Conservation (phyloP, 2,329 filamentous ascomycete genomes). For the Aspergillus pseudotamarii region DNA sequence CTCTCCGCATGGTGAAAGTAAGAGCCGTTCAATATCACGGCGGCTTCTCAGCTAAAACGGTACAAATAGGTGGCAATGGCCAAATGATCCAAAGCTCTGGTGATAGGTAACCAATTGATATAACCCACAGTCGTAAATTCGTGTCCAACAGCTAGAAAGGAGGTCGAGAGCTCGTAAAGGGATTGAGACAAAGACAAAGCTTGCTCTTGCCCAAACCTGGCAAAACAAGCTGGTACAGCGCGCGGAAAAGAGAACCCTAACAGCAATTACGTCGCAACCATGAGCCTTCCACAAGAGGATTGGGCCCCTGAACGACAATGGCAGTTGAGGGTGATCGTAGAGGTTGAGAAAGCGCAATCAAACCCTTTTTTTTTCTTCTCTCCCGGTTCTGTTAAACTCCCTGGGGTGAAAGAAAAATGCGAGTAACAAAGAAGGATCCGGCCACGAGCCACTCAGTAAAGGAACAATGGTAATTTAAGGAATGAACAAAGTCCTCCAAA, state of each 20-base stretch:
- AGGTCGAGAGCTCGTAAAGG: neutral
- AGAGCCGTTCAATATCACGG: neutral
- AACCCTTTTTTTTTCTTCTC: slow-evolving; percentile 4
- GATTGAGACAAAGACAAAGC: neutral
- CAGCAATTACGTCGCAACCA: neutral
- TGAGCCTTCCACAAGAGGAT: neutral
- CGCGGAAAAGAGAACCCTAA: slow-evolving; percentile 5
- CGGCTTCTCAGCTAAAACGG: neutral
- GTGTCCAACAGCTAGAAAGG: neutral
- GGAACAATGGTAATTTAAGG: slow-evolving; percentile 3
- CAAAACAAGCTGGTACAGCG: neutral
- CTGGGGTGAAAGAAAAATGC: slow-evolving; percentile 10
- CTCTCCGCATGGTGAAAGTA: slow-evolving; percentile 58
- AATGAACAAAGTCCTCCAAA: slow-evolving; percentile 11
- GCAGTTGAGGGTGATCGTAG: neutral
- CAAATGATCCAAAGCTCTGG: neutral
- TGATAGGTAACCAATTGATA: neutral
- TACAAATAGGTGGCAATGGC: neutral
- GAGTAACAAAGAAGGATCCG: slow-evolving; percentile 9
- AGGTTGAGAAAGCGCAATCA: neutral
- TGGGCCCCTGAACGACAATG: neutral
- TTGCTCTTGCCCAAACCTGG: neutral
- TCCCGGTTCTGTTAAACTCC: neutral
- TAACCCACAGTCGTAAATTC: neutral
- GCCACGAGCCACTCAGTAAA: slow-evolving; percentile 10